A percentile compares a stretch with the other conserved stretches of the same genome.
Evolutionary conservation across 495 filamentous ascomycete genomes (phyloP).

Genomic region (Peziza echinospora): DNA sequence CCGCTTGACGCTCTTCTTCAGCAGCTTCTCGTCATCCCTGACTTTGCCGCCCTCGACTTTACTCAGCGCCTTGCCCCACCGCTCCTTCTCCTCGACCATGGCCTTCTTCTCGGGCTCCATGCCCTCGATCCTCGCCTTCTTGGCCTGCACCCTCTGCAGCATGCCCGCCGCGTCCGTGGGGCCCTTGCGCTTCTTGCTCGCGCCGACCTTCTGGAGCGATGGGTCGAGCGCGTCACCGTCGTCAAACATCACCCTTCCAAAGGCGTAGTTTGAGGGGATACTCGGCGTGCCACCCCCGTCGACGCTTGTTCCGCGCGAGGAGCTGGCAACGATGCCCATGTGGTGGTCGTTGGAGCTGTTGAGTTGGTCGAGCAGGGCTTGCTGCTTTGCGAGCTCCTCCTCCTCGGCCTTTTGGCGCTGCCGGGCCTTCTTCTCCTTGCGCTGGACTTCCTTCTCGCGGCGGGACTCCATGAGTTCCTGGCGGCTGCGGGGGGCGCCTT

Average conservation of each 20-base stretch:
- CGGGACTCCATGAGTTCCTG: constrained; percentile 79
- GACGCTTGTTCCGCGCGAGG: constrained; percentile 32
- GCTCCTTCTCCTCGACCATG: constrained; percentile 76
- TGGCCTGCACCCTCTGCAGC: constrained; percentile 46
- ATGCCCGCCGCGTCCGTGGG: constrained; percentile 58
- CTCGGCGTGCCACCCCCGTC: constrained; percentile 15
- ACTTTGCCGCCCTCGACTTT: constrained; percentile 77
- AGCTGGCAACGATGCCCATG: not conserved
- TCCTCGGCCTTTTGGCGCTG: constrained; percentile 48
- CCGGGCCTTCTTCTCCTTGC: constrained; percentile 71
- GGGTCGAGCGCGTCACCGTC: constrained; percentile 61
- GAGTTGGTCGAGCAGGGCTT: constrained; percentile 27
- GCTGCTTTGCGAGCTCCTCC: constrained; percentile 46
- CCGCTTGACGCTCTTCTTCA: constrained; percentile 89
- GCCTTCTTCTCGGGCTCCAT: constrained; percentile 59
- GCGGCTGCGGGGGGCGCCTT: constrained; percentile 50
- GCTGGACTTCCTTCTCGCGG: constrained; percentile 62
- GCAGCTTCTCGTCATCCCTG: constrained; percentile 62
- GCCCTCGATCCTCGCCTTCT: constrained; percentile 42
- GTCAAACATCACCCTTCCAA: constrained; percentile 65
- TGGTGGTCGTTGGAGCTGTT: not conserved
- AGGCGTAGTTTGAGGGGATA: constrained; percentile 45
- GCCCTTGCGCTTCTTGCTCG: constrained; percentile 40
- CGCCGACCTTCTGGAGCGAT: constrained; percentile 36
- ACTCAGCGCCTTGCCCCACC: constrained; percentile 79